Evolutionary conservation across 208 protist genomes (phyloP).

Genomic region (Acanthamoeba polyphaga): DNA sequence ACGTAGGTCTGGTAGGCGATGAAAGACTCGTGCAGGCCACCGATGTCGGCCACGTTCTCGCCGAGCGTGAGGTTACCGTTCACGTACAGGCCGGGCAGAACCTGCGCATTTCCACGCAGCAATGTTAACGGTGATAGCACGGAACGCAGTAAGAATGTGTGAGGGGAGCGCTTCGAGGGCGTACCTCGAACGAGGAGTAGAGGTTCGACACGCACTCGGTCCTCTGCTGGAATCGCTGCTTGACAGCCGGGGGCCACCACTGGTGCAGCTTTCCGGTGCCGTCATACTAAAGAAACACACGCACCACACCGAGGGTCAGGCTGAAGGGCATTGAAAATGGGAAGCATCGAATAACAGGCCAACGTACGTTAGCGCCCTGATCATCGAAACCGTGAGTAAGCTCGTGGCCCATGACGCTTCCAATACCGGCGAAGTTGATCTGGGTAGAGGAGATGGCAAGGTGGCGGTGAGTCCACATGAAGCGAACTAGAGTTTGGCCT

Average conservation of each 20-base stretch:
- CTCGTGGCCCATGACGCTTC: slow-evolving; percentile 75
- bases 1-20: slow-evolving; percentile 43
- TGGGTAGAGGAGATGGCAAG: background rate
- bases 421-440: slow-evolving; percentile 70
- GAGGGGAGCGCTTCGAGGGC: background rate
- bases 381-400: slow-evolving; percentile 74
- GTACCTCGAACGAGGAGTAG: slow-evolving; percentile 42
- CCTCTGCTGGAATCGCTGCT: slow-evolving; percentile 31
- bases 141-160: background rate
- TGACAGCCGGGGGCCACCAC: slow-evolving; percentile 37
- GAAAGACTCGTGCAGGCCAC: slow-evolving; percentile 63
- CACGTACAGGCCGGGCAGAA: slow-evolving; percentile 43
- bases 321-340: background rate
- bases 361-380: slow-evolving; percentile 22
- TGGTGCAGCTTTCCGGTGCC: slow-evolving; percentile 61
- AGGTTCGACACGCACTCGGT: slow-evolving; percentile 65
- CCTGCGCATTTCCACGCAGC: background rate
- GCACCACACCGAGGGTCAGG: background rate
- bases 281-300: background rate
- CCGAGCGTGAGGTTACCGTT: slow-evolving; percentile 73
- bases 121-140: too few relatives aligned
- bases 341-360: background rate
- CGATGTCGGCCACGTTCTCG: slow-evolving; percentile 74
- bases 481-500: background rate
- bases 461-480: background rate